Evolutionary conservation across 2,329 filamentous ascomycete species (phyloP), one percentile per base, ranked within the genome.

Genomic region (Rhinocladiella similis): DNA sequence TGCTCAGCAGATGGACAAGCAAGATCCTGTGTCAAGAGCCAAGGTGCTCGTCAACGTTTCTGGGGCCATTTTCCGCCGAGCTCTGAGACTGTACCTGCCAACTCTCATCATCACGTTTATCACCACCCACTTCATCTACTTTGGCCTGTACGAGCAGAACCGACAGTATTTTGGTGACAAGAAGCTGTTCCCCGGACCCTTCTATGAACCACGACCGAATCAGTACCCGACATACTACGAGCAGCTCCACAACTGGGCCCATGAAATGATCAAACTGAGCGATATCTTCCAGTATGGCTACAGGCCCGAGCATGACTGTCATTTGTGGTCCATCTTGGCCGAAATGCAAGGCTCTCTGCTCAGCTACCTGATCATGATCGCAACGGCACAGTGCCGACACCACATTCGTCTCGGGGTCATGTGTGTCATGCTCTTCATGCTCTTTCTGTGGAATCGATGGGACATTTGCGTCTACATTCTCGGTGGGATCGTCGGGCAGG

Each of bases 281-380:
- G 60, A 63, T 38, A 57, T 65, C n/a, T 54, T 65, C 39, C 43
- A 47, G 5, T 53, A 50, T 25, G 22, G 22, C 22, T 25, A 25
- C 22, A 25, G 22, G 1, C 53, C 59, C 20, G 58, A 72, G 56
- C 76, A 77, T 61, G 77, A 77, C 47, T 74, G 75, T 20, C 76
- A 78, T 56, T 66, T 78, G 3, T 78, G 76, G 76, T 77, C 75
- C 3, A 77, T 78, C 20, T 73, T 76, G 2, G 71, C 77, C 12
- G 76, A 77, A 59, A 72, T 78, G 54, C 74, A 75, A 47, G 73
- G 73, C 50, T 77, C 75, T 2, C 67, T 77, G 6, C 71, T 74
- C 19, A 70, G 77, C 3, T 77, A 76, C 57, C 57, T 75, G 47
- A 69, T 71, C 5, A 68, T 75, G 12, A 67, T 77, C 13, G 72